These are phyloP conservation scores for Elaphomyces granulatus DNA, from an alignment of 495 filamentous ascomycete genomes.

Conservation along the genomic window DNA sequence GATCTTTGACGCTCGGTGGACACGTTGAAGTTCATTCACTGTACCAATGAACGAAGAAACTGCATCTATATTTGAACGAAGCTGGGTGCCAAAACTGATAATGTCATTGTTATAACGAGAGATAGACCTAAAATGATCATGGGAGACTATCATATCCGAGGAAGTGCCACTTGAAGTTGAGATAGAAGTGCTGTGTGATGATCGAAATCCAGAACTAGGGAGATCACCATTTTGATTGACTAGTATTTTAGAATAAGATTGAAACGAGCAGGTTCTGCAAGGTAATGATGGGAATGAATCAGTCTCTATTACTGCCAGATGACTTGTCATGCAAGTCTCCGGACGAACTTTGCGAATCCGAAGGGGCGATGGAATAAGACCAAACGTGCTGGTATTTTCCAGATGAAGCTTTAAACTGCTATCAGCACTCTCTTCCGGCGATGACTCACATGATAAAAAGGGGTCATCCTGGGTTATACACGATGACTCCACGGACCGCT, in stretches of 20 bases:
- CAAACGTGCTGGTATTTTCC: neutral
- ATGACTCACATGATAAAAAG: constrained; percentile 11
- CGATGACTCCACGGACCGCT: constrained; percentile 8
- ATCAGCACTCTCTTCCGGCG: neutral
- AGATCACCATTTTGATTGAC: neutral
- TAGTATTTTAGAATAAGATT: neutral
- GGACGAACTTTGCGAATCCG: constrained; percentile 10
- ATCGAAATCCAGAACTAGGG: neutral
- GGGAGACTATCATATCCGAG: neutral
- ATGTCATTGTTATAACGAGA: constrained; percentile 14
- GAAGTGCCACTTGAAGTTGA: neutral
- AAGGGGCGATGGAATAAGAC: constrained; percentile 16
- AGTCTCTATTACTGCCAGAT: neutral
- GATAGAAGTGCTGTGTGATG: neutral
- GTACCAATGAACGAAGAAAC: constrained; percentile 15
- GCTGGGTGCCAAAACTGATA: constrained; percentile 15
- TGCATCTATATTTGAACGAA: constrained; percentile 12
- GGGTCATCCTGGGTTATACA: constrained; percentile 11
- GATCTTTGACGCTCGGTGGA: constrained; percentile 14
- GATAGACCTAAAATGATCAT: neutral
- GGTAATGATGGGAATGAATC: neutral
- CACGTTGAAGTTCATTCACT: constrained; percentile 14
- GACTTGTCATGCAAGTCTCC: neutral
- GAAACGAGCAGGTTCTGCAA: too few species aligned
- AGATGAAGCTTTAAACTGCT: neutral